Evolutionary conservation across 345 rosid species (phyloP), one percentile per base, ranked within the genome.

Genomic region (Camelina neglecta): DNA sequence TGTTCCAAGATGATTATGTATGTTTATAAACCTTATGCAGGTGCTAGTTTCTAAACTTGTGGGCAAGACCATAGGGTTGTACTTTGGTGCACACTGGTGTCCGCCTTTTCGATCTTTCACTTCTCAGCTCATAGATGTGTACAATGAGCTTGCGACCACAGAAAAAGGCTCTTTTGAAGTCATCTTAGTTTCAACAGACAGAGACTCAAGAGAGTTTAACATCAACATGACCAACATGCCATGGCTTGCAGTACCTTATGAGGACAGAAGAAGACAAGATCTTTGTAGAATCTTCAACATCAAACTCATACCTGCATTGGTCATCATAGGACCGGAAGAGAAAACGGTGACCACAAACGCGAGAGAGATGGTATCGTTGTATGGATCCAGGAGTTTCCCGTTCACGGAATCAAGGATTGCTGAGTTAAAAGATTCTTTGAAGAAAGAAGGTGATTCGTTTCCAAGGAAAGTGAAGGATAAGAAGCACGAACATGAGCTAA

Each of bases 81-180:
- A 86, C 83, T 86, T 89, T 62, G 93, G 91, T 11, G 91, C 95
- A 58, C 80, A 87, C 33, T 89, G 95, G 95, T 86, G 87, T 73
- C 95, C 91, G 23, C 97, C 97, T 20, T 86, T 89, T 70, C 85
- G 86, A 7, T 74, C 86, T 39, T 91, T 91, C 87, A 87, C 90
- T 11, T 41, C 81, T 15, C 92, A 85, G 60, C 95, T 92, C 35
- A 53, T 71, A 16, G 90, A 89, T 59, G 83, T 76, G 15, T 88
- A 92, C 74, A 75, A 67, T 9, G 87, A 88, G 77, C 83, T 92
- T 49, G 36, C 13, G 10, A 53, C 60, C 48, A 44, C 68, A 33
- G 50, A 68, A 39, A 77, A 74, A 36, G 73, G 81, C 42, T 68
- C 79, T 65, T 88, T 89, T 6, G 93, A 89, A 75, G 78, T 89